These are phyloP conservation scores for Lipomyces chichibuensis DNA, from an alignment of 805 yeast species.

Conservation along the genomic window DNA sequence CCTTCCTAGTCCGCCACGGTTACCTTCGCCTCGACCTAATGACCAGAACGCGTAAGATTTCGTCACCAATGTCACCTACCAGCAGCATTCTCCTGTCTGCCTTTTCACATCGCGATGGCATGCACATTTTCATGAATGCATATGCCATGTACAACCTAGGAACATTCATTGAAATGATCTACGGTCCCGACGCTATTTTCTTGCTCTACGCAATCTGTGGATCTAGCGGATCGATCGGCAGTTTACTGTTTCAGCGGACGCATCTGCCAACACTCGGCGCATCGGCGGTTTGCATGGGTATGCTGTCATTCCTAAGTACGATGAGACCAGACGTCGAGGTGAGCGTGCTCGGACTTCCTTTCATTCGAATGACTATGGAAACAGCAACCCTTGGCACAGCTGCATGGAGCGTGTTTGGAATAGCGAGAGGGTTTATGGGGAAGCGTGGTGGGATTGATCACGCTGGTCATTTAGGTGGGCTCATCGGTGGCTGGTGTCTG, in stretches of 20 bases:
- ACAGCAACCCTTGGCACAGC: constrained; percentile 14
- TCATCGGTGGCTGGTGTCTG: constrained; percentile 18
- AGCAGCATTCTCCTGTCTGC: constrained; percentile 20
- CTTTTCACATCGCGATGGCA: constrained; percentile 29
- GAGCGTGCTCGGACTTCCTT: constrained; percentile 18
- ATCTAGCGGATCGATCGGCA: constrained; percentile 16
- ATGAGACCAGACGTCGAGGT: constrained; percentile 19
- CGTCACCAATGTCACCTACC: constrained; percentile 11
- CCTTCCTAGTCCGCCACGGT: constrained; percentile 24
- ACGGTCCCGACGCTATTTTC: constrained; percentile 22
- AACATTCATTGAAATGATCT: constrained; percentile 16
- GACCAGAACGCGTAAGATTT: constrained; percentile 8
- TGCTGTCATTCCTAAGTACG: constrained; percentile 28
- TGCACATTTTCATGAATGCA: constrained; percentile 23
- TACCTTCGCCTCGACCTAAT: constrained; percentile 27
- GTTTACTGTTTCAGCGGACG: constrained; percentile 17
- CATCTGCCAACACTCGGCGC: constrained; percentile 32
- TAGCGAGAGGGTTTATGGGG: not conserved
- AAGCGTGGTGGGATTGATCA: constrained; percentile 24
- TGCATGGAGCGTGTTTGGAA: constrained; percentile 17
- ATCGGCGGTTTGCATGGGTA: constrained; percentile 31
- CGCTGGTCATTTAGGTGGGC: constrained; percentile 34
- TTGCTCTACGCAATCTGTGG: constrained; percentile 20
- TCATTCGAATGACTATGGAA: constrained; percentile 5
- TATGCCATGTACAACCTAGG: constrained; percentile 29